phyloP scores from a whole-genome alignment of 2,329 filamentous ascomycete species.

The Trichoderma simmonsii region DNA sequence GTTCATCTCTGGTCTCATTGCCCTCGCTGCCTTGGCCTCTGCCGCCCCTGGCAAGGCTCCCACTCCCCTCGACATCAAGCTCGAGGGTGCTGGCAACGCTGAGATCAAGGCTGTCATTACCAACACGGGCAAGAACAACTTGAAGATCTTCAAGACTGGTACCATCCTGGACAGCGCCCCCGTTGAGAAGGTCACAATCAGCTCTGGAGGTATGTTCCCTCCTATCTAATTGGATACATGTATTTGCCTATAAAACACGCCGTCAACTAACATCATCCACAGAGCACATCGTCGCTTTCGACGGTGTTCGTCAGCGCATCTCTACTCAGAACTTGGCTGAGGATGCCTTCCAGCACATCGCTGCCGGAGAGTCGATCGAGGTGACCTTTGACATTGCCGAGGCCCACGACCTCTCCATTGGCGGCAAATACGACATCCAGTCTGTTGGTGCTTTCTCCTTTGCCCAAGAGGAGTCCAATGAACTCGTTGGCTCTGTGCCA shows the following conservation, averaged over 20 bases:
- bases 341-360: slow-evolving; percentile 50
- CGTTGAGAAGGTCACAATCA: slow-evolving; percentile 53
- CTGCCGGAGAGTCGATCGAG: slow-evolving; percentile 48
- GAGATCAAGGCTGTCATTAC: slow-evolving; percentile 51
- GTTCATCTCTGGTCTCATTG: slow-evolving; percentile 35
- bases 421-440: slow-evolving; percentile 55
- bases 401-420: slow-evolving; percentile 49
- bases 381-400: slow-evolving; percentile 54
- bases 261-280: not conserved
- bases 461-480: slow-evolving; percentile 48
- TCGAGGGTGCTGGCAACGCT: slow-evolving; percentile 50
- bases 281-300: slow-evolving; percentile 46
- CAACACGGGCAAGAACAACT: slow-evolving; percentile 47
- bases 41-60: slow-evolving; percentile 38
- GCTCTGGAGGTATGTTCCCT: slow-evolving; percentile 38
- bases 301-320: slow-evolving; percentile 52
- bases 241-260: not conserved
- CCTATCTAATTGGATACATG: not conserved
- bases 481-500: slow-evolving; percentile 52
- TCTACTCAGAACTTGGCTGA: slow-evolving; percentile 42
- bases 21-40: slow-evolving; percentile 36
- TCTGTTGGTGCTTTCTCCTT: slow-evolving; percentile 56
- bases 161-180: slow-evolving; percentile 51
- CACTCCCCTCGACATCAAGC: slow-evolving; percentile 42
- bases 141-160: slow-evolving; percentile 53